Evolutionary conservation across 148 eudicot species (phyloP).

Genomic region (Pharnaceum exiguum): DNA sequence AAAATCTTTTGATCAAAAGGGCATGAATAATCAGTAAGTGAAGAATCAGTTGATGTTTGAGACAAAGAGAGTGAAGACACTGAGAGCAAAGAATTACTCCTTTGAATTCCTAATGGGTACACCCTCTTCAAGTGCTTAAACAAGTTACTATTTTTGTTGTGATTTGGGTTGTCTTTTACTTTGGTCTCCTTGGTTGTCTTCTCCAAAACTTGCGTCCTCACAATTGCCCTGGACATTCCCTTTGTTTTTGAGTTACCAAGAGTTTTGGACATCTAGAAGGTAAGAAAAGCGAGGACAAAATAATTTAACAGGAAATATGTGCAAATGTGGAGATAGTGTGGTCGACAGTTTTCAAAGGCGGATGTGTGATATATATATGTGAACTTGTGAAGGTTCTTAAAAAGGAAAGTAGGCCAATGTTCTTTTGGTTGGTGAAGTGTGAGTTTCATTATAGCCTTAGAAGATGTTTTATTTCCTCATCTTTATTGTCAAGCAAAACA

Average conservation of each 20-base stretch:
- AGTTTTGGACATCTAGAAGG: not conserved
- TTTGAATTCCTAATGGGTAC: conserved; percentile 61
- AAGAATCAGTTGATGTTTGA: conserved; percentile 66
- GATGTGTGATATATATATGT: conserved; percentile 30
- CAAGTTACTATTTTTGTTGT: conserved; percentile 25
- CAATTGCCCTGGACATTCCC: conserved; percentile 55
- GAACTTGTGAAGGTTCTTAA: conserved; percentile 17
- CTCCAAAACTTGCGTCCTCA: conserved; percentile 47
- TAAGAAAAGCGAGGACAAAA: not conserved
- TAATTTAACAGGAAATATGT: conserved; percentile 1
- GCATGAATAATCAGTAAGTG: conserved; percentile 47
- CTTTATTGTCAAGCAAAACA: conserved; percentile 39
- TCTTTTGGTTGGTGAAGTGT: conserved; percentile 51
- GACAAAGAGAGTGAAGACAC: conserved; percentile 73
- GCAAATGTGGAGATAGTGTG: conserved; percentile 2
- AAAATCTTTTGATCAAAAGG: conserved; percentile 68
- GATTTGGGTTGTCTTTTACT: conserved; percentile 46
- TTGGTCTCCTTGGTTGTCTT: conserved; percentile 35
- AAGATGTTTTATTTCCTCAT: conserved; percentile 9
- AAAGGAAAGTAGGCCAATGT: conserved; percentile 8
- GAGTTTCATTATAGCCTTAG: conserved; percentile 28
- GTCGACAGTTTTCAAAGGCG: conserved; percentile 1
- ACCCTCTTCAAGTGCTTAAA: conserved; percentile 72
- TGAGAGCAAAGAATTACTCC: conserved; percentile 66
- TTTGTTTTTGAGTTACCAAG: not conserved